A percentile compares a stretch with the other conserved stretches of the same genome.
phyloP scores from a whole-genome alignment of 352 stramenopile genomes.

The Globisporangium parvum region DNA sequence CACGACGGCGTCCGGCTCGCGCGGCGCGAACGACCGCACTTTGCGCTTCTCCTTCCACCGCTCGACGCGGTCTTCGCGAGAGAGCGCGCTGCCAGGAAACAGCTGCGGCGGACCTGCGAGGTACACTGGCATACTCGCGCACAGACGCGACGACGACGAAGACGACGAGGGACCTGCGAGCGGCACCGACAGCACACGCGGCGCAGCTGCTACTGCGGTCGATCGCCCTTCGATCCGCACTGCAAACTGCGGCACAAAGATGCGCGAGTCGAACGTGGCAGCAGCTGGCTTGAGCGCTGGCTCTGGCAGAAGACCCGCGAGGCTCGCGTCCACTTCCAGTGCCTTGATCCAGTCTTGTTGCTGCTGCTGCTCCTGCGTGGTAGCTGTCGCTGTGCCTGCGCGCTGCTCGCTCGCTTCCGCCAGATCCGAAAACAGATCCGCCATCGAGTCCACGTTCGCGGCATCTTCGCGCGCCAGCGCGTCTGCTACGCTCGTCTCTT shows the following conservation, averaged over 20 bases:
- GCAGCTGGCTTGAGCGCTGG: constrained; percentile 19
- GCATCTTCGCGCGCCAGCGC: constrained; percentile 5
- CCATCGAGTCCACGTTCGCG: constrained; percentile 15
- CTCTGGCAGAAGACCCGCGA: constrained; percentile 38
- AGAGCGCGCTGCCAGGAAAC: constrained; percentile 3
- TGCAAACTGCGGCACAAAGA: constrained; percentile 54
- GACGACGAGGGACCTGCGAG: neutral
- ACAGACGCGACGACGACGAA: constrained; percentile 4
- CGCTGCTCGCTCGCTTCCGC: constrained; percentile 12
- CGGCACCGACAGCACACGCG: neutral
- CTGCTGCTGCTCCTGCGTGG: neutral
- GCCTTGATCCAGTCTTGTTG: neutral
- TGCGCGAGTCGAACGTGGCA: constrained; percentile 30
- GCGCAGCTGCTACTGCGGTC: neutral
- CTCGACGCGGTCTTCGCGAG: constrained; percentile 21
- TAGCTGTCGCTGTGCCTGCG: no score
- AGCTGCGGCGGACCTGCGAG: constrained; percentile 26
- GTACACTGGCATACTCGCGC: constrained; percentile 12
- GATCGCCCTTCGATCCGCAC: constrained; percentile 39
- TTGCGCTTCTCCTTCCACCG: constrained; percentile 42
- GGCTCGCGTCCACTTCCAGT: constrained; percentile 8
- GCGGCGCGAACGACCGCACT: constrained; percentile 14
- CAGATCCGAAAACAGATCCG: constrained; percentile 22
- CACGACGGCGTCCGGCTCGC: constrained; percentile 21
- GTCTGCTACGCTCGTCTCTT: constrained; percentile 1